A percentile compares a stretch with the other conserved stretches of the same genome.
phyloP scores from a whole-genome alignment of 805 yeast species.

The Barnettozyma sp. region DNA sequence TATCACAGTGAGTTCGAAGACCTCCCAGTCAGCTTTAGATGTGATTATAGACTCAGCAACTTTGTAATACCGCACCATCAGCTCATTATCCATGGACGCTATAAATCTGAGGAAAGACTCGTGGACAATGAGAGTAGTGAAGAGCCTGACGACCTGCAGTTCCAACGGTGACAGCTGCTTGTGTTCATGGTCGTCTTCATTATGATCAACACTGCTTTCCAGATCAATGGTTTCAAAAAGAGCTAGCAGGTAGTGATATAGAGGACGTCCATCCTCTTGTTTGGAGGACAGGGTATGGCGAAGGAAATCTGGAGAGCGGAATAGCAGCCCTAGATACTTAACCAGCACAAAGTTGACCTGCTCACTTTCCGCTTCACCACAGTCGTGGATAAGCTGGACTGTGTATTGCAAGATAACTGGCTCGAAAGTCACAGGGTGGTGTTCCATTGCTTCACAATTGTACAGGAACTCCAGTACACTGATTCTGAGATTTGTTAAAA shows the following conservation, averaged over 20 bases:
- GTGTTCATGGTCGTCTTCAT: too few species aligned
- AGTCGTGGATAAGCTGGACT: conserved; percentile 5
- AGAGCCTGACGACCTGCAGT: conserved; percentile 23
- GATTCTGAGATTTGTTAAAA: conserved; percentile 3
- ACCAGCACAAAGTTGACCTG: conserved; percentile 10
- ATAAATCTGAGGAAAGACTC: conserved; percentile 32
- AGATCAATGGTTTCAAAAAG: conserved; percentile 18
- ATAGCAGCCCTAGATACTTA: conserved; percentile 13
- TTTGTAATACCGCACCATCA: conserved; percentile 20
- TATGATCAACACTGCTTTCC: background rate
- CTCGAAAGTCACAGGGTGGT: conserved; percentile 8
- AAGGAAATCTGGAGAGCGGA: conserved; percentile 14
- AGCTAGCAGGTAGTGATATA: conserved; percentile 9
- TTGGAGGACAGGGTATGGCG: conserved; percentile 19
- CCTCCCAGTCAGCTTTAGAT: conserved; percentile 32
- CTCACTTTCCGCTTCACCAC: conserved; percentile 1
- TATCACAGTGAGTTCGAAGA: conserved; percentile 31
- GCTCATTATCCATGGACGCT: conserved; percentile 11
- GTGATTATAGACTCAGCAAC: conserved; percentile 30
- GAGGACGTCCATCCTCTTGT: conserved; percentile 13
- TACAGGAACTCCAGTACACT: conserved; percentile 15
- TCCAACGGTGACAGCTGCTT: conserved; percentile 18
- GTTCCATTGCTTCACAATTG: conserved; percentile 11
- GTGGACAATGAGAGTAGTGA: conserved; percentile 26
- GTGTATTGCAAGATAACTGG: conserved; percentile 9